Evolutionary conservation across 306 rosid species (phyloP), one percentile per base, ranked within the genome.

Genomic region (Inga leiocalycina): DNA sequence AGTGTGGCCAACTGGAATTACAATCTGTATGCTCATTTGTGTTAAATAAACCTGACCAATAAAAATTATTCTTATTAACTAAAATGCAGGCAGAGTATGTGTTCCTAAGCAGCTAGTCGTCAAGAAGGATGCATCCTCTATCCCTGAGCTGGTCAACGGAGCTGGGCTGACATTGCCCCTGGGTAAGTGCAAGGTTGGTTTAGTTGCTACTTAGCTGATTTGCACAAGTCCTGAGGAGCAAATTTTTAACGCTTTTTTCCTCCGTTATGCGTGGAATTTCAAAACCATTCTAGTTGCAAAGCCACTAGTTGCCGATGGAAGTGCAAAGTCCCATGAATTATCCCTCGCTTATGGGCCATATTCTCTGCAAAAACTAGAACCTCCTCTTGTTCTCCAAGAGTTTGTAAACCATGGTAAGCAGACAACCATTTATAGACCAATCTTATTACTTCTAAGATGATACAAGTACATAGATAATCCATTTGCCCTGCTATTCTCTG

Each of bases 261-360:
- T 64, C 12, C 41, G 43, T 64, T 32, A 16, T 77, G 74, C 59
- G 49, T 72, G 84, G 56, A 65, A 82, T 83, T 45, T 57, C 82
- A 52, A 71, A 54, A 84, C 41, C 80, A 66, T 85, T 86, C 85
- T 77, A 94, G 98, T 94, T 90, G 98, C 98, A 71, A 94, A 94
- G 92, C 98, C 98, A 43, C 72, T 94, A 80, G 97, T 94, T 73
- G 92, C 94, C 56, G 98, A 94, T 86, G 98, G 98, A 84, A 94
- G 98, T 80, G 91, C 91, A 72, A 93, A 93, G 82, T 94, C 97
- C 20, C 98, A 94, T 81, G 91, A 89, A 88, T 85, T 94, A 81
- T 94, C 98, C 80, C 93, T 94, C 78, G 97, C 97, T 64, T 94
- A 85, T 83, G 98, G 93, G 83, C 85, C 81, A 7, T 88, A 83